Evolutionary conservation across 495 filamentous ascomycete genomes (phyloP), one percentile per base, ranked within the genome.

Genomic region (Hyaloscypha bicolor): DNA sequence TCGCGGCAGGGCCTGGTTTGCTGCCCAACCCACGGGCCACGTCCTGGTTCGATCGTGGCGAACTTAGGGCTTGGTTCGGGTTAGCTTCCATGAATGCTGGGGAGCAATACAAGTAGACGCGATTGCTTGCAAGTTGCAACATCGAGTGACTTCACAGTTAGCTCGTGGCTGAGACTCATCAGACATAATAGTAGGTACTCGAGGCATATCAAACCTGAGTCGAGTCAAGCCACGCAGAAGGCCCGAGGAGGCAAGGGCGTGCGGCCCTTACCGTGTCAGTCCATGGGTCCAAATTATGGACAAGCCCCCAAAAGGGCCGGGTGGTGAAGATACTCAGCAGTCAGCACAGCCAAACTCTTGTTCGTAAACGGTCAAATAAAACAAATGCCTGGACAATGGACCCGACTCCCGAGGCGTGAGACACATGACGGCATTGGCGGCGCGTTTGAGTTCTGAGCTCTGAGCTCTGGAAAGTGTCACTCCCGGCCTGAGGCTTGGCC

Each of bases 251-350:
- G 39, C 29, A 29, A 51, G n/a, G n/a, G 32, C 30, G 12, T 61
- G 64, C 64, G 64, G 64, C 32, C 39, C 42, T 35, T 61, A 56
- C 64, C 64, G 57, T 66, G 57, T 66, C 39, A 55, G 56, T 61
- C 64, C 39, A 25, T 35, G 64, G 57, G 14, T 66, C 31, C 4
- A 60, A 32, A 21, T 22, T 21, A n/a, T 51, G 25, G 22, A n/a
- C n/a, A 31, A 32, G 42, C 42, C 42, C 9, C 25, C n/a, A n/a
- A 48, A 48, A 19, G 9, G 42, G 16, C 42, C 42, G 16, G 42
- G 42, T 48, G 35, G 42, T 48, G 42, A 48, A 48, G 42, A 48
- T 48, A 48, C 42, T 48, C 25, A 25, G 9, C 14, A 6, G 6
- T 19, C 42, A 37, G 8, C 35, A 12, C 12, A 48, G 42, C 11